Conservation (phyloP, 2,329 filamentous ascomycete species). For the Taxawa tesnikishii region DNA sequence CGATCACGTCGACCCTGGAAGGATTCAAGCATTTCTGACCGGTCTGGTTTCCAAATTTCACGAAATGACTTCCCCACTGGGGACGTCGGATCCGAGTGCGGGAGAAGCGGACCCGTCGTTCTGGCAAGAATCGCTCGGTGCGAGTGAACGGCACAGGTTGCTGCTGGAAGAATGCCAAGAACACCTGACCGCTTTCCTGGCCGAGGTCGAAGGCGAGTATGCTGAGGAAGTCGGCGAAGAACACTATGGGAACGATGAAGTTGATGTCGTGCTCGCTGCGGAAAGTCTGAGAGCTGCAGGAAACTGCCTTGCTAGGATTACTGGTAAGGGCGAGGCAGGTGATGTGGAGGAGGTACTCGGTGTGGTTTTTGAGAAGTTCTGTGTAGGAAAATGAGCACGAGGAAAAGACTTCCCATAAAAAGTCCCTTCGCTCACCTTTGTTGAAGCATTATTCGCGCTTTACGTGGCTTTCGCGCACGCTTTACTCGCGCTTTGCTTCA, state of each 20-base stretch:
- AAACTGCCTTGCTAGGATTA: conserved; percentile 71
- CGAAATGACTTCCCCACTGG: conserved; percentile 47
- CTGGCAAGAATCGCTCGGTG: conserved; percentile 74
- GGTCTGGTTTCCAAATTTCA: conserved; percentile 57
- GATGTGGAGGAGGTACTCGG: conserved; percentile 94
- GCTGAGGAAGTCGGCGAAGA: conserved; percentile 2
- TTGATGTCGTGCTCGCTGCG: conserved; percentile 67
- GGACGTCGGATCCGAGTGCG: conserved; percentile 20
- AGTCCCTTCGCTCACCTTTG: no score
- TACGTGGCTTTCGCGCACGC: no score
- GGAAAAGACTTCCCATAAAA: neutral
- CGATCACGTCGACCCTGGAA: conserved; percentile 40
- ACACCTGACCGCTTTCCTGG: conserved; percentile 63
- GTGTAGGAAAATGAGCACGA: conserved; percentile 24
- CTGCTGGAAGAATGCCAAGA: conserved; percentile 61
- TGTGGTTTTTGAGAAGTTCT: conserved; percentile 87
- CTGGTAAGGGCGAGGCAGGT: conserved; percentile 68
- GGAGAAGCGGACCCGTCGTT: conserved; percentile 45
- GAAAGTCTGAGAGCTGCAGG: conserved; percentile 78
- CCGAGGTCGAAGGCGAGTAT: conserved; percentile 31
- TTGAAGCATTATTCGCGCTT: no score
- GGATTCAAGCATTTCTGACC: conserved; percentile 56
- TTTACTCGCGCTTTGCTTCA: no score
- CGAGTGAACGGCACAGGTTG: conserved; percentile 78
- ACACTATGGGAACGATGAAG: conserved; percentile 11